These are phyloP conservation scores for Yamadazyma triangularis DNA, from an alignment of 1,139 yeast genomes.

Conservation along the genomic window DNA sequence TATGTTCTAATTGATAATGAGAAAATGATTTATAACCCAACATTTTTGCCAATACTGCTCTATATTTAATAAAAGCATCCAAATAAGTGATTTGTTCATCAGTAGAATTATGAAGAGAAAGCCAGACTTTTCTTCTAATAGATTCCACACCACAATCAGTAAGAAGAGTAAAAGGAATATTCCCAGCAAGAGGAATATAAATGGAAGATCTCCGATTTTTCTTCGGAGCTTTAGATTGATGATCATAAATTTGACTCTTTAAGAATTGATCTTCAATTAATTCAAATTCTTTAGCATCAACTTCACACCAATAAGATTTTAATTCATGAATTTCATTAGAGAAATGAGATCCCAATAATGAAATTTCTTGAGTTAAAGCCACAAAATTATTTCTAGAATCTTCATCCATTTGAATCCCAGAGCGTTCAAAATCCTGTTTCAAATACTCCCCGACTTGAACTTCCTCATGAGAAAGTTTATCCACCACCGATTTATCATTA, in stretches of 20 bases:
- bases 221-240: conserved; percentile 20
- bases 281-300: conserved; percentile 28
- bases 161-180: conserved; percentile 62
- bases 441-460: conserved; percentile 75
- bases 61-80: conserved; percentile 53
- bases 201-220: conserved; percentile 9
- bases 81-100: conserved; percentile 57
- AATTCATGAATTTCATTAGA: conserved; percentile 49
- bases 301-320: conserved; percentile 36
- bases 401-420: conserved; percentile 83
- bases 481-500: conserved; percentile 31
- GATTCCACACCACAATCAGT: conserved; percentile 53
- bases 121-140: conserved; percentile 70
- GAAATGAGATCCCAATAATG: conserved; percentile 79
- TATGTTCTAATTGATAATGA: conserved; percentile 79
- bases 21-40: conserved; percentile 72
- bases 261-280: conserved; percentile 19
- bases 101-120: conserved; percentile 59
- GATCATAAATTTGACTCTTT: conserved; percentile 22
- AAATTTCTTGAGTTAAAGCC: conserved; percentile 73
- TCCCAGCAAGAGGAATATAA: conserved; percentile 63
- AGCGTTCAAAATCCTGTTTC: conserved; percentile 80
- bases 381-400: conserved; percentile 68
- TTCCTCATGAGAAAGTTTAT: conserved; percentile 62
- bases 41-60: conserved; percentile 70